A percentile compares a stretch with the other conserved stretches of the same genome.
Evolutionary conservation across 2,329 filamentous ascomycete genomes (phyloP).

Genomic region (Verticillium tricorpus): DNA sequence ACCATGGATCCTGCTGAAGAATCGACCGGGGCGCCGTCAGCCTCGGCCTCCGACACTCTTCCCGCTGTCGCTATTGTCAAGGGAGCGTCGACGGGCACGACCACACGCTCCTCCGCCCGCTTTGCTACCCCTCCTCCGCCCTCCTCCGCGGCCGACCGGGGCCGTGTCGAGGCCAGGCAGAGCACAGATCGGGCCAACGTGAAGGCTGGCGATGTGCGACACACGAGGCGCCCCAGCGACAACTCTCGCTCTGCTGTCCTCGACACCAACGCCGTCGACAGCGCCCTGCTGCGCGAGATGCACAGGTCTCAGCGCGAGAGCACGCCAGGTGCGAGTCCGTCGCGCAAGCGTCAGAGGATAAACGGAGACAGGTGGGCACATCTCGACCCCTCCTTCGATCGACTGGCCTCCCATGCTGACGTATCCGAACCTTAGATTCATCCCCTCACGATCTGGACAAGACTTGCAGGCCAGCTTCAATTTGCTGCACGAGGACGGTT

Average conservation of each 20-base stretch:
- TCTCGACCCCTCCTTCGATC: slow-evolving; percentile 8
- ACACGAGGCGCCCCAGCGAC: slow-evolving; percentile 29
- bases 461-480: slow-evolving; percentile 92
- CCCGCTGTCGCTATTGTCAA: slow-evolving; percentile 16
- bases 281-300: slow-evolving; percentile 47
- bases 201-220: slow-evolving; percentile 25
- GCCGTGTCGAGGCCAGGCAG: slow-evolving; percentile 35
- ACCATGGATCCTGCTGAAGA: not conserved
- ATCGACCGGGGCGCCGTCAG: not conserved
- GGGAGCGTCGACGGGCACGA: slow-evolving; percentile 26
- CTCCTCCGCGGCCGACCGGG: slow-evolving; percentile 28
- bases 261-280: slow-evolving; percentile 46
- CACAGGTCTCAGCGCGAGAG: slow-evolving; percentile 46
- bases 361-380: slow-evolving; percentile 54
- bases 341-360: slow-evolving; percentile 55
- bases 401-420: not conserved
- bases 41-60: not conserved
- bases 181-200: slow-evolving; percentile 29
- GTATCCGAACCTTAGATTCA: slow-evolving; percentile 61
- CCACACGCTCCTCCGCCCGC: slow-evolving; percentile 24
- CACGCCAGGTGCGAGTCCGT: slow-evolving; percentile 49
- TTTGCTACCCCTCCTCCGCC: slow-evolving; percentile 40
- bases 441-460: slow-evolving; percentile 88
- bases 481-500: slow-evolving; percentile 85
- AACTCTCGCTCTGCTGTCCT: slow-evolving; percentile 31